Evolutionary conservation across 1,284 basidiomycete genomes (phyloP), one percentile per base, ranked within the genome.

Genomic region (Boletus semigastroideus): DNA sequence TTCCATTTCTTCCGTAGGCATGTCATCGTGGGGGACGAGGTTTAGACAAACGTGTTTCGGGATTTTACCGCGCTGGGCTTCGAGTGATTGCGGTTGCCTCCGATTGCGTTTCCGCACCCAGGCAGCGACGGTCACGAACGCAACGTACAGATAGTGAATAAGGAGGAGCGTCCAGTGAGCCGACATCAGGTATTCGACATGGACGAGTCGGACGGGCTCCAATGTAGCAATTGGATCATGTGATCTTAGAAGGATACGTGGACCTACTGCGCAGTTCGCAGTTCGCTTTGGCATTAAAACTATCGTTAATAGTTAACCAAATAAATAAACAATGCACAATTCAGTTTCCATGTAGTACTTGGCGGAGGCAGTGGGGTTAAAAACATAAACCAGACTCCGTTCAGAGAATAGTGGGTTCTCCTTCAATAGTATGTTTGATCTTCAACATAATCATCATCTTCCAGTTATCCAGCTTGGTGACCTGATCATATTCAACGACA

Each of bases 391-490:
- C 11, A 39, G 17, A 34, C 30, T 43, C 34, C 43, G 5, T 19
- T 38, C 37, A 38, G n/a, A 38, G 17, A 31, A 22, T 20, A 31
- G 60, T 68, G 8, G 73, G 73, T 57, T 86, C 80, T 49, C 83
- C 81, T 53, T 88, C 79, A 53, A 97, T 83, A 27, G 78, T 75
- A 67, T 80, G 83, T 80, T 97, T 98, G 70, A 97, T 86, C 73
- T 89, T 89, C 62, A 97, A 74, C 60, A 98, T 69, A 47, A 98
- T 87, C 33, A 72, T 78, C 36, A 94, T 97, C 81, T 97, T 97
- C 93, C 93, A 97, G 72, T 90, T 90, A 71, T 98, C 94, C 63
- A 98, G 73, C 72, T 92, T 93, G 39, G 84, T 89, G 54, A 96
- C 82, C 65, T 92, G 85, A 70, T 96, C 93, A 67, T 84, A 97